A percentile compares a stretch with the other conserved stretches of the same genome.
phyloP scores from a whole-genome alignment of 2,329 filamentous ascomycete genomes.

The Metarhizium rileyi region DNA sequence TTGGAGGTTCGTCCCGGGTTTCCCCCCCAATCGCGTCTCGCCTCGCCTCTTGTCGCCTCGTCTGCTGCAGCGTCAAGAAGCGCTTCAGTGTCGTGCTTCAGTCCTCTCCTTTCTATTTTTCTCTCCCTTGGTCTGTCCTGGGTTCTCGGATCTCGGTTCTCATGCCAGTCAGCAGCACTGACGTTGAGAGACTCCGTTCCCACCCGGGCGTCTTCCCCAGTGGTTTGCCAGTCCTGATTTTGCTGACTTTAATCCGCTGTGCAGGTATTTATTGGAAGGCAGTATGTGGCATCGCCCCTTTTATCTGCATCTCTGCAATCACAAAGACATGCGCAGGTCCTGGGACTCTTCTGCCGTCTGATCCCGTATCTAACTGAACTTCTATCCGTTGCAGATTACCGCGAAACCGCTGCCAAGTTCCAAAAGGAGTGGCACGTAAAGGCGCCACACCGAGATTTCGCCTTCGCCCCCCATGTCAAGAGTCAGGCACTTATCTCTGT shows the following conservation, averaged over 20 bases:
- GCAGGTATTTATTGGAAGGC: slow-evolving; percentile 51
- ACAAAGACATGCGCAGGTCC: background rate
- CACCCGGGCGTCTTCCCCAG: slow-evolving; percentile 7
- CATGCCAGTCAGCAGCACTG: slow-evolving; percentile 14
- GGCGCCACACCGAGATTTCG: slow-evolving; percentile 51
- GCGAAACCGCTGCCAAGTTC: slow-evolving; percentile 57
- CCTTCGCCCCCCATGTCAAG: slow-evolving; percentile 56
- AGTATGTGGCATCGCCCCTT: slow-evolving; percentile 38
- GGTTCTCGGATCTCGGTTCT: slow-evolving; percentile 5
- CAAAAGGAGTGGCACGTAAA: slow-evolving; percentile 59
- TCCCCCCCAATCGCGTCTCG: slow-evolving; percentile 17
- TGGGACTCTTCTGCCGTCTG: background rate
- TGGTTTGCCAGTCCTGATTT: slow-evolving; percentile 2
- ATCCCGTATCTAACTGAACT: slow-evolving; percentile 14
- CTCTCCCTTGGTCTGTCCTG: slow-evolving; percentile 1
- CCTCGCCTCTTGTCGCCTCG: slow-evolving; percentile 5
- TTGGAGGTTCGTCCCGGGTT: slow-evolving; percentile 49
- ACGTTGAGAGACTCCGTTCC: slow-evolving; percentile 1
- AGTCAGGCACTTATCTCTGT: slow-evolving; percentile 53
- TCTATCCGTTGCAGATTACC: slow-evolving; percentile 42
- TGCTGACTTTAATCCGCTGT: slow-evolving; percentile 2
- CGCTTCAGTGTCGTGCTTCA: background rate
- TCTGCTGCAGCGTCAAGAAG: background rate
- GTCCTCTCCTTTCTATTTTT: slow-evolving; percentile 8
- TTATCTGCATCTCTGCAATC: background rate